Conservation (phyloP, 1,284 basidiomycete species). For the Marasmius oreades region DNA sequence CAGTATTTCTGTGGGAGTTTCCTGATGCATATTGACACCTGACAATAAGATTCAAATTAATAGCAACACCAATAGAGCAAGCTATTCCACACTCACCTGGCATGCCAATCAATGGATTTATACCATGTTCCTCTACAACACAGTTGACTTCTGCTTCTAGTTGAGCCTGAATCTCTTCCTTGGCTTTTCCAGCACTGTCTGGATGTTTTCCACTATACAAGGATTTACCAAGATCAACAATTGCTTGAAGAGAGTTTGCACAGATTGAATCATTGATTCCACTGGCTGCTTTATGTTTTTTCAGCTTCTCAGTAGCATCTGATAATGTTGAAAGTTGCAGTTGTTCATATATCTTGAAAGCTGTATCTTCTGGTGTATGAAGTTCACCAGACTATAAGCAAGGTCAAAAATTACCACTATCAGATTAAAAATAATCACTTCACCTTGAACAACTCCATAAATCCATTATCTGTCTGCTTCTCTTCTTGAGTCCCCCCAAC, state of each 20-base stretch:
- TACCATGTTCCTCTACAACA: neutral
- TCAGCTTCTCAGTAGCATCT: conserved; percentile 26
- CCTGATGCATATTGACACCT: too few relatives aligned
- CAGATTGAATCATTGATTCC: conserved; percentile 14
- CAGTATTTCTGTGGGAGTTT: conserved; percentile 35
- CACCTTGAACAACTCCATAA: neutral
- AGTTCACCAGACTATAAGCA: neutral
- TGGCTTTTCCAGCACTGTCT: neutral
- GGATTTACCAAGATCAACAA: too few relatives aligned
- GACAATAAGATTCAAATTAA: too few relatives aligned
- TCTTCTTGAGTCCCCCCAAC: conserved; percentile 20
- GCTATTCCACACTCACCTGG: neutral
- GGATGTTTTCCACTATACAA: conserved; percentile 3
- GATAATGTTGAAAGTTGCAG: conserved; percentile 12
- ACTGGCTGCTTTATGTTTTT: conserved; percentile 26
- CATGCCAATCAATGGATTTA: neutral
- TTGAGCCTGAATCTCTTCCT: neutral
- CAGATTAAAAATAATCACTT: too few relatives aligned
- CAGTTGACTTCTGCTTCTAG: neutral
- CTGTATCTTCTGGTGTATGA: neutral
- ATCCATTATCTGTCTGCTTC: conserved; percentile 22
- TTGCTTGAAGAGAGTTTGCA: conserved; percentile 4
- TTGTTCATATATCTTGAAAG: too few relatives aligned
- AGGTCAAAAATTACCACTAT: too few relatives aligned
- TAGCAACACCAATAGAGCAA: conserved; percentile 26